Conservation (phyloP, 306 rosid genomes). For the Acacia acuminata region DNA sequence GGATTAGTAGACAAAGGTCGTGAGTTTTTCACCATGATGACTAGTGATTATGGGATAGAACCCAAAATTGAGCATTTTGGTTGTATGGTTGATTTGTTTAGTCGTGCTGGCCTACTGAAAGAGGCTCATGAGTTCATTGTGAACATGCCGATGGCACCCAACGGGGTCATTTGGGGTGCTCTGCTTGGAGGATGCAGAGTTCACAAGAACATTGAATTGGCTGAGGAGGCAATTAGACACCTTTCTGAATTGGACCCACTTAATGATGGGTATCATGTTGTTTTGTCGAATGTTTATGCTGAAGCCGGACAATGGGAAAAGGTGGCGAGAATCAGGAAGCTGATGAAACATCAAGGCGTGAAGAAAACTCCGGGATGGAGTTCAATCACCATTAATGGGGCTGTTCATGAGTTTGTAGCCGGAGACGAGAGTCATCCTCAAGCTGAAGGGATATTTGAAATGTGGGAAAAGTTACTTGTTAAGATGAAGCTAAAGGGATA, state of each 20-base stretch:
- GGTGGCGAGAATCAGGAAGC: constrained; percentile 37
- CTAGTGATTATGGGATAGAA: constrained; percentile 44
- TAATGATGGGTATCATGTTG: constrained; percentile 51
- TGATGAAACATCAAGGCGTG: constrained; percentile 49
- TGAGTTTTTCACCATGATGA: constrained; percentile 47
- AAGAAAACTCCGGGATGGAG: constrained; percentile 56
- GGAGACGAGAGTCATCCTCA: constrained; percentile 61
- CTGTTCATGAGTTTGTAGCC: constrained; percentile 48
- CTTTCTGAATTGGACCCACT: constrained; percentile 49
- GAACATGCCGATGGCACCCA: constrained; percentile 57
- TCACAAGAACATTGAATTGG: constrained; percentile 48
- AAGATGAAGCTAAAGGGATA: constrained; percentile 49
- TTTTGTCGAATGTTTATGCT: constrained; percentile 51
- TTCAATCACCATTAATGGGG: constrained; percentile 50
- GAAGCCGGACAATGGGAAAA: constrained; percentile 53
- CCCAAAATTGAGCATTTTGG: constrained; percentile 61
- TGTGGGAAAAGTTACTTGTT: constrained; percentile 51
- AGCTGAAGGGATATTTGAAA: constrained; percentile 38
- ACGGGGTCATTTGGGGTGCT: constrained; percentile 58
- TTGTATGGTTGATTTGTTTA: constrained; percentile 60
- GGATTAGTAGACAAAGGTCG: constrained; percentile 56
- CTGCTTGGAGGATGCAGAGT: constrained; percentile 62
- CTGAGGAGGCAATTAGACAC: constrained; percentile 53
- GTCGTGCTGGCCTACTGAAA: constrained; percentile 53
- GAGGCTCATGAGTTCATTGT: constrained; percentile 54